phyloP scores from a whole-genome alignment of 257 asterid species.

The Penstemon barbatus region DNA sequence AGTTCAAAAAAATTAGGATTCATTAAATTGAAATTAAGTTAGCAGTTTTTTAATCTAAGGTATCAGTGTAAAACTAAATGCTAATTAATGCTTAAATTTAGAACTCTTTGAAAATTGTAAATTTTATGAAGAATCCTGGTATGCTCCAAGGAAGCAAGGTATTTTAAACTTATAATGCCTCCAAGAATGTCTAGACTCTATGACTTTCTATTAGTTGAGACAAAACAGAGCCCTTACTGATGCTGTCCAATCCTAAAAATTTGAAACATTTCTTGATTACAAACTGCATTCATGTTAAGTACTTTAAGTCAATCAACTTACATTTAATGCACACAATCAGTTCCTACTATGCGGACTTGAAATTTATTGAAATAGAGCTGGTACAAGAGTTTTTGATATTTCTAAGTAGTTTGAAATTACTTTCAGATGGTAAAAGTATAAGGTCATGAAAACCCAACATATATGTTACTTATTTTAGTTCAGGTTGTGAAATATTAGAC shows the following conservation, averaged over 20 bases:
- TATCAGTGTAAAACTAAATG: not conserved
- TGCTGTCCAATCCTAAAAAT: not conserved
- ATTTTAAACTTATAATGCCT: not conserved
- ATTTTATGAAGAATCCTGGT: too few species aligned
- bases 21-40: not conserved
- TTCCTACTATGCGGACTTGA: not conserved
- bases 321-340: not conserved
- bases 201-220: not conserved
- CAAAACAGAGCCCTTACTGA: not conserved
- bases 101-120: too few species aligned
- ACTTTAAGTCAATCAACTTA: not conserved
- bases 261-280: not conserved
- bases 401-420: not conserved
- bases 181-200: not conserved
- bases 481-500: not conserved
- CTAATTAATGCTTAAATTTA: not conserved
- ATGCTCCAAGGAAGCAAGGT: not conserved
- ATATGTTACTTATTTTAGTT: too few species aligned
- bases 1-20: not conserved
- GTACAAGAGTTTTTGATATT: not conserved
- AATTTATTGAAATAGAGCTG: not conserved
- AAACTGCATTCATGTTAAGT: not conserved
- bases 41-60: constrained; percentile 2
- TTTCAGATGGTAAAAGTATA: not conserved
- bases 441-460: not conserved